Evolutionary conservation across 2,329 filamentous ascomycete species (phyloP).

Genomic region (Parastagonospora nodorum): DNA sequence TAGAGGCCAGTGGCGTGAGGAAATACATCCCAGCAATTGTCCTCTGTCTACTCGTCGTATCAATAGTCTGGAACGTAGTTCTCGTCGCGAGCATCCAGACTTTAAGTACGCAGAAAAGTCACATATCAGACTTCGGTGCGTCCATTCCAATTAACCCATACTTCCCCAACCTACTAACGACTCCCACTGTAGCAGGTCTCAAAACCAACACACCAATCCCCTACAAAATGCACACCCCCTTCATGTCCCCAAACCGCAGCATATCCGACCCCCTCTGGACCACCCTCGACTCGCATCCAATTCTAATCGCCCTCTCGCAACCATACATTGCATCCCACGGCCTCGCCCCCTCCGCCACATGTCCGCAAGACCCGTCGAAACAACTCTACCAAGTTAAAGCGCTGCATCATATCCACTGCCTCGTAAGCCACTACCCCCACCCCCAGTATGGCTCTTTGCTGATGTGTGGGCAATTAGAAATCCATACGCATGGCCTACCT

Average conservation of each 20-base stretch:
- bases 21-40: neutral
- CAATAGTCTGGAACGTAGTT: neutral
- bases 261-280: constrained; percentile 6
- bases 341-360: constrained; percentile 2
- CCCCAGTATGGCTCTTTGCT: too few species aligned
- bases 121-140: neutral
- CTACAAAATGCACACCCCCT: constrained; percentile 4
- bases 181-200: neutral
- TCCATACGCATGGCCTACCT: neutral
- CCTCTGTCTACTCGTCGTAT: neutral
- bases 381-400: constrained; percentile 9
- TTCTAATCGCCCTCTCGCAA: neutral
- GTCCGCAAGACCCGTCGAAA: constrained; percentile 7
- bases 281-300: constrained; percentile 1
- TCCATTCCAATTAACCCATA: neutral
- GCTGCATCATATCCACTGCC: constrained; percentile 14
- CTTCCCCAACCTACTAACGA: neutral
- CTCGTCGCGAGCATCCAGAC: neutral
- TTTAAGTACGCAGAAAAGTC: neutral
- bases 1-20: neutral
- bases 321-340: neutral
- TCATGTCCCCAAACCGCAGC: constrained; percentile 2
- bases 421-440: neutral
- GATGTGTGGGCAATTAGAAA: neutral
- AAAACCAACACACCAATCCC: neutral